phyloP scores from a whole-genome alignment of 164 flowering plant genomes.

The Umbellularia californica region DNA sequence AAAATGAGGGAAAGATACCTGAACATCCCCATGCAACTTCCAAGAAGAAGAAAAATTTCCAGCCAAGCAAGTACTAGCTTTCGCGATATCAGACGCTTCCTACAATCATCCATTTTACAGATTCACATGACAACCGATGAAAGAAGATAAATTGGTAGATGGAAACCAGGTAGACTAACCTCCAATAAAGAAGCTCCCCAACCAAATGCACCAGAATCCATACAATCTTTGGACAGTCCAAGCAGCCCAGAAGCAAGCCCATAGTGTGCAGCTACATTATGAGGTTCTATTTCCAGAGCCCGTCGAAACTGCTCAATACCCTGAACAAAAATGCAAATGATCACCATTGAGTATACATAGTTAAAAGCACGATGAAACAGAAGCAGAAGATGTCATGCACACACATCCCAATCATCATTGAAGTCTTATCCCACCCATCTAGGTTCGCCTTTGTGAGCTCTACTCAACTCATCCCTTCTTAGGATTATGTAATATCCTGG shows the following conservation, averaged over 20 bases:
- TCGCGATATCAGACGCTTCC: constrained; percentile 56
- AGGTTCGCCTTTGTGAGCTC: too few relatives aligned
- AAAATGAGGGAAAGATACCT: constrained; percentile 30
- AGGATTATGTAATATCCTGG: too few relatives aligned
- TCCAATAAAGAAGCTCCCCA: constrained; percentile 87
- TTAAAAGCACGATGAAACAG: not conserved
- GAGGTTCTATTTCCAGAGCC: constrained; percentile 64
- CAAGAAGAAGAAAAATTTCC: constrained; percentile 51
- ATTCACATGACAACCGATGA: not conserved
- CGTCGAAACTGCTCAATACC: constrained; percentile 75
- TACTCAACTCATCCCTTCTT: too few relatives aligned
- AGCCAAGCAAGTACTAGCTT: constrained; percentile 27
- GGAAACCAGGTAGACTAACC: constrained; percentile 32
- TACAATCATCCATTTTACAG: constrained; percentile 21
- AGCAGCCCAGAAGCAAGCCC: constrained; percentile 89
- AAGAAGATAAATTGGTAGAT: not conserved
- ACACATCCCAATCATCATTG: too few relatives aligned
- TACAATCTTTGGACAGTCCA: constrained; percentile 72
- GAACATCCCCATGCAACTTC: constrained; percentile 77
- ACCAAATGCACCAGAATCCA: constrained; percentile 60
- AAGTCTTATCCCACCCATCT: too few relatives aligned
- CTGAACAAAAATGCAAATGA: constrained; percentile 27
- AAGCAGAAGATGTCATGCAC: too few relatives aligned
- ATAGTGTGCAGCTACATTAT: constrained; percentile 60
- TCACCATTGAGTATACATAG: not conserved